A percentile compares a stretch with the other conserved stretches of the same genome.
Conservation (phyloP, 2,329 filamentous ascomycete genomes). For the Fusarium hostae region DNA sequence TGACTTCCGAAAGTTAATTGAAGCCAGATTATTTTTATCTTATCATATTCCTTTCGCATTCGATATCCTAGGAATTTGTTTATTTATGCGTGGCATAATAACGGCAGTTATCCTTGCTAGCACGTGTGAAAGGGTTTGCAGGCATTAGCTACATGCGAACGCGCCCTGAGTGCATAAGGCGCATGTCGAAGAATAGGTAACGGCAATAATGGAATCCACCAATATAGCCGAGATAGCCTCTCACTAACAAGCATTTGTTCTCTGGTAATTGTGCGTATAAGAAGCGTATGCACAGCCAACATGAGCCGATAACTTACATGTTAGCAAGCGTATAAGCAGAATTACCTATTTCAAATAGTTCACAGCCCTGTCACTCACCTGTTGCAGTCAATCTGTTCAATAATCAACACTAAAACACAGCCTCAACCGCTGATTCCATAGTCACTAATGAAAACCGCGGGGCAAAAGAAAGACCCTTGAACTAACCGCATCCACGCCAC, state of each 20-base stretch:
- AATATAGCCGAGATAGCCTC: background rate
- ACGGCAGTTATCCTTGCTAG: conserved; percentile 1
- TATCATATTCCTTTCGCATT: background rate
- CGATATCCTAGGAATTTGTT: background rate
- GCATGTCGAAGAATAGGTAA: background rate
- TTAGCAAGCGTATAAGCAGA: background rate
- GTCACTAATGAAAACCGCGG: conserved; percentile 13
- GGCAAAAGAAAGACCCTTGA: conserved; percentile 21
- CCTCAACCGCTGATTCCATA: background rate
- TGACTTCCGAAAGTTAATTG: background rate
- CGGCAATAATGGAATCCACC: background rate
- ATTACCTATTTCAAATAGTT: background rate
- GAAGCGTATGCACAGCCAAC: background rate
- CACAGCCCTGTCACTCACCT: background rate
- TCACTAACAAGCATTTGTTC: background rate
- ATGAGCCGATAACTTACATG: background rate
- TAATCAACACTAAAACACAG: conserved; percentile 7
- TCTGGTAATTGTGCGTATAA: background rate
- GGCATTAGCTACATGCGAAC: background rate
- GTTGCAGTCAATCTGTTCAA: background rate
- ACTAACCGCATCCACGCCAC: conserved; percentile 1
- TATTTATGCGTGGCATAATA: background rate
- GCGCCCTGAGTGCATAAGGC: background rate
- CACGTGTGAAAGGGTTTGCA: background rate
- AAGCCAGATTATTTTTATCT: background rate